Conservation (phyloP, 108 stramenopile genomes). For the Fragilariopsis cylindrus region DNA sequence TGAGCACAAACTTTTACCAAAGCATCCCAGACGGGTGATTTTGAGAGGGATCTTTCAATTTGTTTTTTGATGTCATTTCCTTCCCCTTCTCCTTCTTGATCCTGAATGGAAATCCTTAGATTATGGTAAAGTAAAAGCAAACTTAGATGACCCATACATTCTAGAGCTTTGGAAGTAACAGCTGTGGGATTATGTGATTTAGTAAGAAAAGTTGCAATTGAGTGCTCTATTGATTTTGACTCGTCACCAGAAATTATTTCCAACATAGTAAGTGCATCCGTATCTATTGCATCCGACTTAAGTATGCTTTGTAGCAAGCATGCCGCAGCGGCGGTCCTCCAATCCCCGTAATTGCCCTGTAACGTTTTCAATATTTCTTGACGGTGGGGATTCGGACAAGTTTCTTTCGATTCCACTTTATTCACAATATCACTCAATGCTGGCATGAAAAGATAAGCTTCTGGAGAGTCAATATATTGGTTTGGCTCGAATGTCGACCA, state of each 20-base stretch:
- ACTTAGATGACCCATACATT: conserved; percentile 34
- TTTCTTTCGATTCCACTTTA: conserved; percentile 23
- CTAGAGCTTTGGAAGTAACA: conserved; percentile 31
- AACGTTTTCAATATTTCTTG: conserved; percentile 38
- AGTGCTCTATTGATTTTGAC: conserved; percentile 47
- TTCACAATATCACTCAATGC: conserved; percentile 48
- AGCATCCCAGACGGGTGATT: conserved; percentile 35
- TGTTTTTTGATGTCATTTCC: conserved; percentile 12
- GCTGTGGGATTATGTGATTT: conserved; percentile 35
- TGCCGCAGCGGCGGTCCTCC: conserved; percentile 49
- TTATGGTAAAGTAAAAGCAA: conserved; percentile 10
- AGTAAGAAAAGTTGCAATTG: conserved; percentile 44
- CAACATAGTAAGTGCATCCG: conserved; percentile 43
- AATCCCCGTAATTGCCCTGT: conserved; percentile 44
- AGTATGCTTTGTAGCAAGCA: conserved; percentile 66
- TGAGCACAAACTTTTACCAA: conserved; percentile 20
- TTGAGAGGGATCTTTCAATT: background rate
- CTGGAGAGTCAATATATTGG: conserved; percentile 5
- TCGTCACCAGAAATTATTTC: conserved; percentile 41
- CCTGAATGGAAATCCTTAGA: background rate
- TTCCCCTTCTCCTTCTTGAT: background rate
- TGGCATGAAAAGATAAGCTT: conserved; percentile 46
- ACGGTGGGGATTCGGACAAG: conserved; percentile 44
- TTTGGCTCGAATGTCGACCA: conserved; percentile 16
- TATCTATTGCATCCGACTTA: conserved; percentile 62